phyloP scores from a whole-genome alignment of 805 yeast genomes.

The Nadsonia fulvescens region DNA sequence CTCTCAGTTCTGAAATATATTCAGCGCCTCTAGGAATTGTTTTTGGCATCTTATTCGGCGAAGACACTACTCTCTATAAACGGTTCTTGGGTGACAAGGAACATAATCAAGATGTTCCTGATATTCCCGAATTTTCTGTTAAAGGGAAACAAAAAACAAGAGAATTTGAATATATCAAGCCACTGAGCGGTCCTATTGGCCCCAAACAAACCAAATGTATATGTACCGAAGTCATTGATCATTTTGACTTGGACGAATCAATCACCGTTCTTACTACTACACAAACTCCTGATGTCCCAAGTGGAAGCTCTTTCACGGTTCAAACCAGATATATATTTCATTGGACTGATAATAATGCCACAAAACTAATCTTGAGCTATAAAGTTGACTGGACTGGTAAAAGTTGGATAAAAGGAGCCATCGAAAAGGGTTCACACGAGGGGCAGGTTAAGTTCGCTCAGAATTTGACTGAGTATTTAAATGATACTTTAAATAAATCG shows the following conservation, averaged over 20 bases:
- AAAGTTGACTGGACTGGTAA: slow-evolving; percentile 78
- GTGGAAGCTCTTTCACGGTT: slow-evolving; percentile 67
- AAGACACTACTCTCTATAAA: slow-evolving; percentile 24
- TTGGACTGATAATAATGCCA: slow-evolving; percentile 53
- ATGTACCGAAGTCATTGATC: slow-evolving; percentile 45
- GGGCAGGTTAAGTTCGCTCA: slow-evolving; percentile 59
- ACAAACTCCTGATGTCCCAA: slow-evolving; percentile 86
- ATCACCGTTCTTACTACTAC: slow-evolving; percentile 47
- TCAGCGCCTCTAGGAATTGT: slow-evolving; percentile 66
- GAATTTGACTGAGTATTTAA: slow-evolving; percentile 26
- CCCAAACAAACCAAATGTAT: slow-evolving; percentile 77
- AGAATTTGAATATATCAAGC: slow-evolving; percentile 49
- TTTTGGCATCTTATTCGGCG: slow-evolving; percentile 54
- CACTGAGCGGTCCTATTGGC: slow-evolving; percentile 66
- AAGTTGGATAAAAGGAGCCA: slow-evolving; percentile 80
- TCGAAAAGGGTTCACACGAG: slow-evolving; percentile 65
- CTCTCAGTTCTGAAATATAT: slow-evolving; percentile 33
- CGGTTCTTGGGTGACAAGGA: slow-evolving; percentile 18
- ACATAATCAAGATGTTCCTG: slow-evolving; percentile 5
- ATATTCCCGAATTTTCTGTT: slow-evolving; percentile 6
- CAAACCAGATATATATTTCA: slow-evolving; percentile 52
- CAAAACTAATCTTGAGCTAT: slow-evolving; percentile 47
- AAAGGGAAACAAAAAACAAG: too few relatives aligned
- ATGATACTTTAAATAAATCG: too few relatives aligned
- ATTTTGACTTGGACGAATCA: slow-evolving; percentile 32